phyloP scores from a whole-genome alignment of 306 rosid species.

The Fagus crenata region DNA sequence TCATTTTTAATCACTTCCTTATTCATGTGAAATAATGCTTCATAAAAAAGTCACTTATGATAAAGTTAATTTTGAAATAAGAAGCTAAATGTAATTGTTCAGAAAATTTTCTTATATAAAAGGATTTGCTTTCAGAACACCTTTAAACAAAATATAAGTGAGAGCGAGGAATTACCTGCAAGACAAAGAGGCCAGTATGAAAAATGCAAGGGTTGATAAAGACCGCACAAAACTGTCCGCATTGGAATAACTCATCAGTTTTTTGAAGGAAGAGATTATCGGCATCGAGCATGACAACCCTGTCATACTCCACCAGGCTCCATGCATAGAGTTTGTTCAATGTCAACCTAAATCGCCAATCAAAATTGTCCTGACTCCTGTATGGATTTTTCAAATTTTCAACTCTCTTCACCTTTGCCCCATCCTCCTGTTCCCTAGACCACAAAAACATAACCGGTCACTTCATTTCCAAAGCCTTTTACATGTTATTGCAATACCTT shows the following conservation, averaged over 20 bases:
- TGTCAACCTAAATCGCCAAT: slow-evolving; percentile 67
- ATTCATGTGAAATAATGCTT: no score
- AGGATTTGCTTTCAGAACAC: not conserved
- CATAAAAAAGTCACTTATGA: no score
- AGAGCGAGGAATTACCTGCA: slow-evolving; percentile 47
- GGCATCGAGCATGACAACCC: slow-evolving; percentile 87
- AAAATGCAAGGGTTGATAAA: slow-evolving; percentile 89
- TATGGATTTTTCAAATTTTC: slow-evolving; percentile 81
- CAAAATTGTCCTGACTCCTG: slow-evolving; percentile 59
- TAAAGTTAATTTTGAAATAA: not conserved
- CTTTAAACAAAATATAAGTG: not conserved
- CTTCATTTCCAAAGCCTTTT: not conserved
- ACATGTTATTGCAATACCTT: not conserved
- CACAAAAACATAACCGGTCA: slow-evolving; percentile 8
- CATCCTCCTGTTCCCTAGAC: slow-evolving; percentile 76
- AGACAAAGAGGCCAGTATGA: slow-evolving; percentile 88
- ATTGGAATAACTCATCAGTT: slow-evolving; percentile 77
- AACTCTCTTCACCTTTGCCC: slow-evolving; percentile 83
- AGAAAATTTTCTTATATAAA: not conserved
- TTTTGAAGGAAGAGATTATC: slow-evolving; percentile 82
- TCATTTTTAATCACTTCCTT: no score
- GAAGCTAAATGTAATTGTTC: not conserved
- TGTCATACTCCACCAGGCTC: slow-evolving; percentile 78
- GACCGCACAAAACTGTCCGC: slow-evolving; percentile 88
- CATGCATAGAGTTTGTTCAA: slow-evolving; percentile 88